Evolutionary conservation across 331 rosid species (phyloP).

Genomic region (Pyrus hybrid): DNA sequence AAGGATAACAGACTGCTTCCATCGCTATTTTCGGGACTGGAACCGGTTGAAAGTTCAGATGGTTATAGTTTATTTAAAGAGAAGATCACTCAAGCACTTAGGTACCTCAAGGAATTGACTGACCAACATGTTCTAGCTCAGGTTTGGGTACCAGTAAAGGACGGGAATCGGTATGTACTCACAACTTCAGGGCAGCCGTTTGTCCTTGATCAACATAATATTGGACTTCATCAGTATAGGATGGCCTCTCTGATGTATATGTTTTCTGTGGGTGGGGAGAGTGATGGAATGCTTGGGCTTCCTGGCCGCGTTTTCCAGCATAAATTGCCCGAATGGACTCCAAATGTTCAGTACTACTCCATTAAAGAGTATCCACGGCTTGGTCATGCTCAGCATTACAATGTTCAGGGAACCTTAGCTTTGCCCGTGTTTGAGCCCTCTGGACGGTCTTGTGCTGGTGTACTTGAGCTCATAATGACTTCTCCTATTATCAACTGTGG

Average conservation of each 20-base stretch:
- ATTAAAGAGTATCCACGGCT: conserved; percentile 79
- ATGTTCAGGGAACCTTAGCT: conserved; percentile 91
- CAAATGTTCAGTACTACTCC: conserved; percentile 87
- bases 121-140: conserved; percentile 83
- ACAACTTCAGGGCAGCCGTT: conserved; percentile 96
- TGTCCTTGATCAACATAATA: conserved; percentile 64
- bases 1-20: conserved; percentile 20
- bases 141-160: conserved; percentile 88
- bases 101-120: conserved; percentile 68
- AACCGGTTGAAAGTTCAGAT: conserved; percentile 40
- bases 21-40: conserved; percentile 28
- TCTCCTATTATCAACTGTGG: conserved; percentile 81
- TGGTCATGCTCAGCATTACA: conserved; percentile 71
- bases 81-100: conserved; percentile 87
- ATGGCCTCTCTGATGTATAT: conserved; percentile 54
- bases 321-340: conserved; percentile 92
- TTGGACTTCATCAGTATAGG: conserved; percentile 83
- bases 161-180: conserved; percentile 49
- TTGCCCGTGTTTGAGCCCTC: conserved; percentile 90
- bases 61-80: conserved; percentile 60
- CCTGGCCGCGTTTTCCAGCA: conserved; percentile 86
- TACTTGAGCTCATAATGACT: conserved; percentile 87
- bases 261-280: conserved; percentile 68
- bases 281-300: conserved; percentile 60
- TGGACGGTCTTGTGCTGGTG: conserved; percentile 76